phyloP scores from a whole-genome alignment of 2,329 filamentous ascomycete species.

The Penicillium decumbens region DNA sequence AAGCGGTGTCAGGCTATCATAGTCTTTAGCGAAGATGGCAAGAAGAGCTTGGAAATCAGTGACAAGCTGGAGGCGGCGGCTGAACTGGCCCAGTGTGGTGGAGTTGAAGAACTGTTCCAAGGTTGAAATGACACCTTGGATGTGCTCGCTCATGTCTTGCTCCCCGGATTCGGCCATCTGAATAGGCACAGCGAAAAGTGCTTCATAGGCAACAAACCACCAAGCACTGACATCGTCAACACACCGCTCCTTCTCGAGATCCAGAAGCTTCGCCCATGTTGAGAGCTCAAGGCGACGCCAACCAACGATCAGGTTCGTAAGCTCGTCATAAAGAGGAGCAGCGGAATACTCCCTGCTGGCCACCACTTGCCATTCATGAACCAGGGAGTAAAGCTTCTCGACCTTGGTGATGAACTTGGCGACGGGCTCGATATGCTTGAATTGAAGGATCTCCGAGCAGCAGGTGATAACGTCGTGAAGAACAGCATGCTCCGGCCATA shows the following conservation, averaged over 20 bases:
- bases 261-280: slow-evolving; percentile 85
- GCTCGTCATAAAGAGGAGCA: slow-evolving; percentile 63
- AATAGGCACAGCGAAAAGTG: slow-evolving; percentile 70
- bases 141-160: slow-evolving; percentile 60
- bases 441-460: slow-evolving; percentile 69
- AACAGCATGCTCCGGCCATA: slow-evolving; percentile 70
- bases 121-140: slow-evolving; percentile 65
- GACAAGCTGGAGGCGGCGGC: slow-evolving; percentile 66
- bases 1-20: slow-evolving; percentile 56
- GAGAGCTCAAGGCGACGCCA: slow-evolving; percentile 90
- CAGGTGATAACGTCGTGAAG: slow-evolving; percentile 71
- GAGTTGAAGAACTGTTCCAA: slow-evolving; percentile 73
- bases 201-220: slow-evolving; percentile 97
- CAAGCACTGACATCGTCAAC: slow-evolving; percentile 75
- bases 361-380: slow-evolving; percentile 94
- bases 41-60: slow-evolving; percentile 60
- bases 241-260: slow-evolving; percentile 73
- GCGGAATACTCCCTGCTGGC: slow-evolving; percentile 75
- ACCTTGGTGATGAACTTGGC: slow-evolving; percentile 80
- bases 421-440: slow-evolving; percentile 75
- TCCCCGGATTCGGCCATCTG: slow-evolving; percentile 57
- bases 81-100: slow-evolving; percentile 77
- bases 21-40: slow-evolving; percentile 55
- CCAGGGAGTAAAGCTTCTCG: slow-evolving; percentile 77
- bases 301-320: slow-evolving; percentile 75